Conservation (phyloP, 2,329 filamentous ascomycete species). For the Trichoderma simmonsii region DNA sequence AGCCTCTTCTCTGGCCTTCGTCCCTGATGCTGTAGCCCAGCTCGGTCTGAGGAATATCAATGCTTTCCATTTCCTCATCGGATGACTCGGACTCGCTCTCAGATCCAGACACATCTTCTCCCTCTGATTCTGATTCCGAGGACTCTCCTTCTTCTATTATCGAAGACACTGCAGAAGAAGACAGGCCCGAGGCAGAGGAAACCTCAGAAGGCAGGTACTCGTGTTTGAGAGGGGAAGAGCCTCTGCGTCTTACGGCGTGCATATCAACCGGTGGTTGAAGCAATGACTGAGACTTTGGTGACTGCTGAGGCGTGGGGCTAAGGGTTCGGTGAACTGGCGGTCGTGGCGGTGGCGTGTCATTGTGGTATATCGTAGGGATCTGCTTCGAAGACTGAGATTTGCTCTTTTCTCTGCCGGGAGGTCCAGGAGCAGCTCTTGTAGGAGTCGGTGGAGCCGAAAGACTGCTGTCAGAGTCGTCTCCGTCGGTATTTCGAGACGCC, state of each 20-base stretch:
- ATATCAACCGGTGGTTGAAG: slow-evolving; percentile 37
- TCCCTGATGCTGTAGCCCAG: slow-evolving; percentile 55
- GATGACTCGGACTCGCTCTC: slow-evolving; percentile 37
- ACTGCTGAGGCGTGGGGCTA: slow-evolving; percentile 37
- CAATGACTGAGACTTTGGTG: slow-evolving; percentile 22
- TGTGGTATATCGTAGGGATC: slow-evolving; percentile 32
- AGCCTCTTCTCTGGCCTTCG: slow-evolving; percentile 23
- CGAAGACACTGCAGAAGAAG: slow-evolving; percentile 14
- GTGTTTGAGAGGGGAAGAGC: slow-evolving; percentile 92
- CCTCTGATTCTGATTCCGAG: slow-evolving; percentile 3
- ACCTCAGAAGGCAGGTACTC: slow-evolving; percentile 86
- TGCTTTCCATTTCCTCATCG: slow-evolving; percentile 57
- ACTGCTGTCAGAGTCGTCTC: slow-evolving; percentile 14
- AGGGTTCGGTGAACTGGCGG: slow-evolving; percentile 52
- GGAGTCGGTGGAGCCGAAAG: slow-evolving; percentile 25
- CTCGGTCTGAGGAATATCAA: slow-evolving; percentile 57
- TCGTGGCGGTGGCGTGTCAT: slow-evolving; percentile 52
- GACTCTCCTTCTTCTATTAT: slow-evolving; percentile 10
- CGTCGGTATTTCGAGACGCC: slow-evolving; percentile 22
- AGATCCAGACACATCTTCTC: background rate
- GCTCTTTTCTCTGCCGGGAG: slow-evolving; percentile 21
- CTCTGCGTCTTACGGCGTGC: slow-evolving; percentile 60
- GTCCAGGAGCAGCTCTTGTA: slow-evolving; percentile 23
- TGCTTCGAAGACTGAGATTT: slow-evolving; percentile 19
- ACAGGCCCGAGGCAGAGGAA: slow-evolving; percentile 45